Base-by-base conservation (phyloP, 179 eudicot species). In the Amaranthus tricolor region DNA sequence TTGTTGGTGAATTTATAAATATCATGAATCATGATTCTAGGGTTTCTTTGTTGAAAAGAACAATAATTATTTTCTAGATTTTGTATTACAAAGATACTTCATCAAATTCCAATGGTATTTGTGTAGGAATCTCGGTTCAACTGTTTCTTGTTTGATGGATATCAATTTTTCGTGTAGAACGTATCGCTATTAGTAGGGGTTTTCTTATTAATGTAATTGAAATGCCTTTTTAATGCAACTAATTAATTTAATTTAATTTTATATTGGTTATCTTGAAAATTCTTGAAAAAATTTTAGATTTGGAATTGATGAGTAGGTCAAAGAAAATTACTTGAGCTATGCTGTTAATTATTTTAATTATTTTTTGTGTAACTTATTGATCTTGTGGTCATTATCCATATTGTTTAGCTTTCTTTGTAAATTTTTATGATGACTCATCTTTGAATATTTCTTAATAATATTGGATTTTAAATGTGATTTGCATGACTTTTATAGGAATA, bases 251-350 rank as follows among this genome's bases (percentile, higher is more conserved):
- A 21, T 63, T 53, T 20, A 59, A 6, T 55, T 49, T 47, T 55
- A 50, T 69, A 67, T 66, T 40, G 62, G 9, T 73, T 67, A 68
- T 52, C 16, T 66, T 24, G 67, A 61, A 17, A 53, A 21, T 67
- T 13, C 19, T 16, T 43, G 57, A 24, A 17, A 53, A 6, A 8
- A n/a, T n/a, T 1, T 52, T 21, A 16, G 1, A 20, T 51, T 45
- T 9, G 47, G 50, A 69, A 45, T 52, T 61, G 78, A 47, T 58
- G 76, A 73, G 71, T 24, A 49, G 68, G 84, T 73, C 80, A 68
- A 73, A 66, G 56, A 4, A 68, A 20, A 52, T 53, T 68, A 49
- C 57, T 52, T 52, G 1, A 59, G 51, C 52, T 52, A 16, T 6
- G 12, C 0, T 65, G 68, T 44, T 24, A 24, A 12, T 44, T 43